Conservation (phyloP, 495 filamentous ascomycete species). For the Talaromyces adpressus region DNA sequence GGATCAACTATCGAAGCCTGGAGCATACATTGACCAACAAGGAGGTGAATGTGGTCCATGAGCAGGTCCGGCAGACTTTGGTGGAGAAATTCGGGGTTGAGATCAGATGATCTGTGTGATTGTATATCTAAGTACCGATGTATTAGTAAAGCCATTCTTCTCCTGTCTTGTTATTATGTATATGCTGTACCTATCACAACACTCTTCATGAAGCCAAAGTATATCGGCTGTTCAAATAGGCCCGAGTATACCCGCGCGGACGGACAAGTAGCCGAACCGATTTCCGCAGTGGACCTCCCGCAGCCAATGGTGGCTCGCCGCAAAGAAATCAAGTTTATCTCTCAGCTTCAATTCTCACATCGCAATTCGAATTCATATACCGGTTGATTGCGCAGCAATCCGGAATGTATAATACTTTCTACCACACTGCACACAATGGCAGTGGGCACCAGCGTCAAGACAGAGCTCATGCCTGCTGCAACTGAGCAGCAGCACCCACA, state of each 20-base stretch:
- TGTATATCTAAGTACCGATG: slow-evolving; percentile 5
- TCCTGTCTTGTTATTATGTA: neutral
- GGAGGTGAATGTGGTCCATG: slow-evolving; percentile 72
- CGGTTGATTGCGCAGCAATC: neutral
- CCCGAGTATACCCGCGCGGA: neutral
- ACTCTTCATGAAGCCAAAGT: neutral
- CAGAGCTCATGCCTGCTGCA: neutral
- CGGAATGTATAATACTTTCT: slow-evolving; percentile 4
- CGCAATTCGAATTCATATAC: neutral
- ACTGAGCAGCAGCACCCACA: slow-evolving; percentile 9
- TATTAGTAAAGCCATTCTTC: neutral
- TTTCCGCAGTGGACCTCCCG: neutral
- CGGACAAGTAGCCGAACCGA: neutral
- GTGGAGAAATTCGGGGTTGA: slow-evolving; percentile 70
- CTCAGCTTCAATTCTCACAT: neutral
- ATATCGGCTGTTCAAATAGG: neutral
- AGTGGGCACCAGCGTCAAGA: slow-evolving; percentile 7
- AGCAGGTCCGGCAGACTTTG: slow-evolving; percentile 51
- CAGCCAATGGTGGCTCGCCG: neutral
- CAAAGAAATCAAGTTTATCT: neutral
- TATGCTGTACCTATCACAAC: neutral
- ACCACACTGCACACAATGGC: neutral
- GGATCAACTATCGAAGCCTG: slow-evolving; percentile 85
- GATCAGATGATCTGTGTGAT: slow-evolving; percentile 48
- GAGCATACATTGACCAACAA: slow-evolving; percentile 80